Base-by-base conservation (phyloP, 768 basidiomycete genomes). In the Boletellus sp. region DNA sequence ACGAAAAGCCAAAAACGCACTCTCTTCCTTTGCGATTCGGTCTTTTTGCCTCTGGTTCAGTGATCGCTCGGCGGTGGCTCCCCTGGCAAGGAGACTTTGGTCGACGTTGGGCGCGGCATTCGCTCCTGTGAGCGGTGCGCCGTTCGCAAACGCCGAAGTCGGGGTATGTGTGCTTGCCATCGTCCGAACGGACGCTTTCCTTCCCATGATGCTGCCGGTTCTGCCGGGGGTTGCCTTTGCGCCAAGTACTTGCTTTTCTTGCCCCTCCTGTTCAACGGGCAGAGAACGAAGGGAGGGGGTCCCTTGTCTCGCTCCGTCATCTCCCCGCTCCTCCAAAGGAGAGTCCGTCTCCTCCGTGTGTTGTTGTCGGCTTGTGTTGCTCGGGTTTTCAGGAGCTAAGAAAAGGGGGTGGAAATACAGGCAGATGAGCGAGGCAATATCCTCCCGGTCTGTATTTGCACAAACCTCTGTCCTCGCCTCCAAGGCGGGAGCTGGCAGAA, bases 101-200 rank as follows among this genome's bases (percentile, higher is more conserved):
- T 78, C 74, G 2, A 71, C 58, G 17, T 71, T 68, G 3, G 74
- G 72, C 16, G 69, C 68, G 3, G 78, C 71, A 17, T 66, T 62
- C 0, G 79, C 78, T 6, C 79, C 78, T 0, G 74, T 74, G 4
- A 75, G 76, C 1, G 78, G 78, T 9, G 81, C 77, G 1, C 83
- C 84, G 39, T 74, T 72, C 23, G 73, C 74, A 60, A 85, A 83
- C 4, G 78, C 66, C 17, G 61, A 42, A 15, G 59, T 37, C 3
- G 58, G 40, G 5, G 55, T 57, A 19, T 45, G 60, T 19, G 41
- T 53, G 37, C 62, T 66, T 42, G 50, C 53, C 12, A 49, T 41
- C 12, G 59, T 66, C 32, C 65, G 59, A 33, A 57, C 45, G 6
- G 67, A 69, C 22, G 23, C 57, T 28, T 42, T 58, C 31, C 57